Evolutionary conservation across 1,139 yeast species (phyloP), one percentile per base, ranked within the genome.

Genomic region (Ogataea hybrid): DNA sequence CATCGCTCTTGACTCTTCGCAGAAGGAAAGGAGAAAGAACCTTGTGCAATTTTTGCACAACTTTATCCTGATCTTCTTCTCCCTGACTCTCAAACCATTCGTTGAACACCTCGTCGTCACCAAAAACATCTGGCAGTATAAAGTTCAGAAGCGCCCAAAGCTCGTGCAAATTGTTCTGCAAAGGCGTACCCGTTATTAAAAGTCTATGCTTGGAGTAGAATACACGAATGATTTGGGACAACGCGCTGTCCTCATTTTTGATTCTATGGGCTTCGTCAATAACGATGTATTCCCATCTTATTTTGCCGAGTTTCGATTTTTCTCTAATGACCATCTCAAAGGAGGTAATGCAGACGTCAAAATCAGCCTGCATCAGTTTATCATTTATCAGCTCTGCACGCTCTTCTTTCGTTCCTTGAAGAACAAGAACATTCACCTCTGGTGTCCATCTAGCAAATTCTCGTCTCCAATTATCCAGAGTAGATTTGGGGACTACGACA

Each of bases 181-280:
- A 68, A 0, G 98, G 98, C 0, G 98, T 92, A 54, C 98, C 98
- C 0, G 98, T 92, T 45, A 92, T 90, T 42, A 92, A 69, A 38
- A 92, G 69, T 51, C 98, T 71, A 59, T 87, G 88, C 45, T 84
- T 76, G 4, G 97, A 87, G 58, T 85, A 83, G 58, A 92, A 89
- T 37, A 88, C 69, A 51, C 97, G 77, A 43, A 92, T 83, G 48
- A 92, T 89, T 62, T 89, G 96, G 1, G 96, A 88, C 43, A 92
- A 71, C 43, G 94, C 79, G 39, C 94, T 81, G 58, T 86, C 95
- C 62, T 92, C 97, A 62, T 92, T 92, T 61, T 92, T 92, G 60
- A 92, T 90, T 59, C 97, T 77, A 61, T 92, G 98, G 2, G 97
- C 98, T 64, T 92, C 98, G 67, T 92, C 98, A 32, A 92, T 90